Evolutionary conservation across 2,329 filamentous ascomycete genomes (phyloP).

Genomic region (Sclerotinia subarctica): DNA sequence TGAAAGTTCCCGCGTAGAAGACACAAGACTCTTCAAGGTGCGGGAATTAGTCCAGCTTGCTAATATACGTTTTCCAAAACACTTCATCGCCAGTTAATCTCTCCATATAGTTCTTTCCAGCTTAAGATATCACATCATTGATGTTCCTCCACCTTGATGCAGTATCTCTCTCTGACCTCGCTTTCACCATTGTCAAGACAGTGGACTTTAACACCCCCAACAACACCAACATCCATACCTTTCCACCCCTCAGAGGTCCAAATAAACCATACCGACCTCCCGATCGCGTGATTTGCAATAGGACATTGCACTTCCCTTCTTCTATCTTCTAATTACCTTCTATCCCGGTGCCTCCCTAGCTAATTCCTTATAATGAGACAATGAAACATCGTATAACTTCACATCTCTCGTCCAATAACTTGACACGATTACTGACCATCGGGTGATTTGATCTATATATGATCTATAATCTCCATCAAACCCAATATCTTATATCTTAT

Average conservation of each 20-base stretch:
- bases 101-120: conserved; percentile 29
- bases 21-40: conserved; percentile 46
- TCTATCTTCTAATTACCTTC: conserved; percentile 47
- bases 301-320: conserved; percentile 49
- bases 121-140: conserved; percentile 41
- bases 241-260: conserved; percentile 53
- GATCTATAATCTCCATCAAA: neutral
- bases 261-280: conserved; percentile 47
- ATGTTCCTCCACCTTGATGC: conserved; percentile 24
- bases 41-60: conserved; percentile 51
- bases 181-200: conserved; percentile 40
- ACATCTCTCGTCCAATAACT: conserved; percentile 45
- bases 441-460: conserved; percentile 36
- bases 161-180: conserved; percentile 14
- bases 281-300: conserved; percentile 51
- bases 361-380: conserved; percentile 49
- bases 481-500: too few relatives aligned
- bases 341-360: conserved; percentile 48
- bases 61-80: conserved; percentile 46
- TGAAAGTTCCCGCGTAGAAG: conserved; percentile 45
- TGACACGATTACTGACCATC: conserved; percentile 46
- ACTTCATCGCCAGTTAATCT: neutral
- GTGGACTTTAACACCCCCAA: conserved; percentile 64
- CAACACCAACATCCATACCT: conserved; percentile 53
- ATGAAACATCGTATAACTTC: conserved; percentile 41